phyloP scores from a whole-genome alignment of 352 stramenopile species.

The Thraustochytrium striatum region DNA sequence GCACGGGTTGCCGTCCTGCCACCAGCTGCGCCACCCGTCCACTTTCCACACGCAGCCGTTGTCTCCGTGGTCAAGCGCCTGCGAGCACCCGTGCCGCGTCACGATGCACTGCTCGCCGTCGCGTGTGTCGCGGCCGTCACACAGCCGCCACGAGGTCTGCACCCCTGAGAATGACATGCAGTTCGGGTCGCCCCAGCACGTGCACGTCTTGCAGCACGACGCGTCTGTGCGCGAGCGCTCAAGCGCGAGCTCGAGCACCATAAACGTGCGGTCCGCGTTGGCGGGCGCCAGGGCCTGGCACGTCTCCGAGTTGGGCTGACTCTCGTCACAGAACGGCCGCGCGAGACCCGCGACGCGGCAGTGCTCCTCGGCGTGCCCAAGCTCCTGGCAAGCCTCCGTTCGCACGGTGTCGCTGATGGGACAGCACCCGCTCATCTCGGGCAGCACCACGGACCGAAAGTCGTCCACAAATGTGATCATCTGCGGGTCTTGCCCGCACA shows the following conservation, averaged over 20 bases:
- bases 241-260: background rate
- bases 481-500: slow-evolving; percentile 1
- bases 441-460: background rate
- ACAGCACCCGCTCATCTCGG: slow-evolving; percentile 11
- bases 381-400: slow-evolving; percentile 21
- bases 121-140: slow-evolving; percentile 38
- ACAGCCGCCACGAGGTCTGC: slow-evolving; percentile 24
- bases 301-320: background rate
- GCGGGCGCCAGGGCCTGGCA: background rate
- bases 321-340: slow-evolving; percentile 15
- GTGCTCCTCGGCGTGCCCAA: background rate
- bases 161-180: slow-evolving; percentile 33
- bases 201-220: slow-evolving; percentile 43
- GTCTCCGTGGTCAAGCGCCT: slow-evolving; percentile 2
- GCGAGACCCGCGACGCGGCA: background rate
- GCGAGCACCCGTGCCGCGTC: background rate
- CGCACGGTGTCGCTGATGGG: background rate
- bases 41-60: slow-evolving; percentile 16
- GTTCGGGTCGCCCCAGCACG: slow-evolving; percentile 39
- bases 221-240: background rate
- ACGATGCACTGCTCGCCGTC: background rate
- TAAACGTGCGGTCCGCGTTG: background rate
- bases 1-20: background rate
- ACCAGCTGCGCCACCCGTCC: background rate
- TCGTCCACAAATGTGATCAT: slow-evolving; percentile 13